Base-by-base conservation (phyloP, 2,329 filamentous ascomycete genomes). In the Chaetomium sp. region DNA sequence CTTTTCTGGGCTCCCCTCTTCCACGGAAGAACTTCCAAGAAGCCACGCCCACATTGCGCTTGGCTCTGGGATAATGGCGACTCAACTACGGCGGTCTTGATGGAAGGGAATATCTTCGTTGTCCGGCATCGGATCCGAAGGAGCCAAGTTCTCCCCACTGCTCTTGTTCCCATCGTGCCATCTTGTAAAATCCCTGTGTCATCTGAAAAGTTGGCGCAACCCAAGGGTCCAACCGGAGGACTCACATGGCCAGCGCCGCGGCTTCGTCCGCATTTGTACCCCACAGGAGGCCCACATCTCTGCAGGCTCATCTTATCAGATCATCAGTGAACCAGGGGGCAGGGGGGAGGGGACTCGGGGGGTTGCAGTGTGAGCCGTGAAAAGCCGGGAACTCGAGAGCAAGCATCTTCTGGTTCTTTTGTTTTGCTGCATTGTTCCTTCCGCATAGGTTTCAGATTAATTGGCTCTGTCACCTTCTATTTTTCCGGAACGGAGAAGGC, bases 291-390 rank as follows among this genome's bases (percentile, higher is more conserved):
- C 50, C 53, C 55, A 54, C 49, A n/a, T 37, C 12, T 7, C 53
- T 61, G 61, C 60, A 61, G 43, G 53, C 56, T 50, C 58, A 64
- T 65, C 63, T 65, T 65, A 65, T 65, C 63, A 61, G 63, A 65
- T 65, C 37, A 59, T 60, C 54, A 47, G 33, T 19, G 6, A 33
- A 35, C 52, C 51, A 36, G 52, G 47, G 43, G 51, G 11, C 4
- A 33, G 34, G 4, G 3, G 42, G 43, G 36, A 42, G 42, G 41
- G 40, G 52, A 43, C 44, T 42, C 19, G 53, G 56, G 42, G 34
- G 8, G 7, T 6, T 42, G 40, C 40, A 3, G 6, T 11, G 40
- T n/a, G 14, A 7, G 5, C 37, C 8, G 6, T 7, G 40, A 42
- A 14, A 42, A 14, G 40, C 19, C 19, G 19, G 19, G 3, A 3